These are phyloP conservation scores for Lepraria neglecta DNA, from an alignment of 495 filamentous ascomycete genomes.

Conservation along the genomic window DNA sequence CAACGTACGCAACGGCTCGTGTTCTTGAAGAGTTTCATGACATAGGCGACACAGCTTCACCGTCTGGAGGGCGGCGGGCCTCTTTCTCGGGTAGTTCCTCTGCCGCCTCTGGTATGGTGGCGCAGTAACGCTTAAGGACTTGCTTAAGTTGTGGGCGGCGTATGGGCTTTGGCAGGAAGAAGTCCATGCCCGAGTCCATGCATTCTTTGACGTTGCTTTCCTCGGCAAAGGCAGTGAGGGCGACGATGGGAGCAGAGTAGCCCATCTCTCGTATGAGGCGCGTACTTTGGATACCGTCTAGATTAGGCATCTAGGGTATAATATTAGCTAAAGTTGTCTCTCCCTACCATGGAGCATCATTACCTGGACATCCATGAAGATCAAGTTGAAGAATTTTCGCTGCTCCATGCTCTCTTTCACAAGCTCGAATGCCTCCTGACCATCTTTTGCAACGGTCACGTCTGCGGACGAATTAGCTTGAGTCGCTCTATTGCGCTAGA, in stretches of 20 bases:
- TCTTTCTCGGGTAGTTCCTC: slow-evolving; percentile 29
- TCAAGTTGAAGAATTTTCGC: slow-evolving; percentile 66
- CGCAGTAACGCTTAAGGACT: slow-evolving; percentile 63
- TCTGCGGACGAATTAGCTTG: slow-evolving; percentile 41
- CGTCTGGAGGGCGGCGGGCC: slow-evolving; percentile 4
- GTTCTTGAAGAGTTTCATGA: slow-evolving; percentile 8
- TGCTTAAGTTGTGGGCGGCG: slow-evolving; percentile 74
- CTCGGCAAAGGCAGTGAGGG: slow-evolving; percentile 83
- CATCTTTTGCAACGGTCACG: slow-evolving; percentile 75
- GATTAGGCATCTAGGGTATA: slow-evolving; percentile 69
- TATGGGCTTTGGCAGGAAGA: slow-evolving; percentile 76
- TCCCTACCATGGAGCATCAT: background rate
- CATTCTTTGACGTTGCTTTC: slow-evolving; percentile 84
- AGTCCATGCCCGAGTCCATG: slow-evolving; percentile 68
- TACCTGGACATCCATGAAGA: slow-evolving; percentile 80
- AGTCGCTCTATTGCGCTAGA: background rate
- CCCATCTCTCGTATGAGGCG: slow-evolving; percentile 81
- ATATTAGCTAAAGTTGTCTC: background rate
- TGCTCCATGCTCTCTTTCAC: slow-evolving; percentile 77
- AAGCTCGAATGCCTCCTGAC: slow-evolving; percentile 79
- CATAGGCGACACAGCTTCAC: slow-evolving; percentile 21
- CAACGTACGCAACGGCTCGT: background rate
- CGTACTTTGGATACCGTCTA: slow-evolving; percentile 83
- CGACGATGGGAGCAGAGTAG: slow-evolving; percentile 84
- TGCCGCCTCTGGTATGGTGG: slow-evolving; percentile 51